Evolutionary conservation across 2,329 filamentous ascomycete genomes (phyloP).

Genomic region (Monosporascus sp.): DNA sequence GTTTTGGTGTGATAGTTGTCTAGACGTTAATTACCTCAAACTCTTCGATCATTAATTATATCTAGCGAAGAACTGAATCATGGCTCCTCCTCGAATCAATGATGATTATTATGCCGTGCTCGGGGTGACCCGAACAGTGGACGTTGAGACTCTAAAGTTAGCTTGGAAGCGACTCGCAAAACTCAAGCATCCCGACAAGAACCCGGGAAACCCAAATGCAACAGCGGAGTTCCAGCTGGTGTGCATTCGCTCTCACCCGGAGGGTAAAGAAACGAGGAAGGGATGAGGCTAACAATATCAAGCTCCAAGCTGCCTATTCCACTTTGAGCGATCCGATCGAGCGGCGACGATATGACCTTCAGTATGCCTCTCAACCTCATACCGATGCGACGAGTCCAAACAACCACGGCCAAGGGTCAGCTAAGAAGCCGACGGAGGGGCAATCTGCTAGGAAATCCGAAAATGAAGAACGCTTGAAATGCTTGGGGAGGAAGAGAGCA

Average conservation of each 20-base stretch:
- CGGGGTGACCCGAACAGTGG: slow-evolving; percentile 8
- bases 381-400: too few relatives aligned
- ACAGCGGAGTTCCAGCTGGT: slow-evolving; percentile 20
- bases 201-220: slow-evolving; percentile 14
- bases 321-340: slow-evolving; percentile 10
- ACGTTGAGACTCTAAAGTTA: slow-evolving; percentile 6
- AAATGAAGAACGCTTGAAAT: too few relatives aligned
- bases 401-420: too few relatives aligned
- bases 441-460: too few relatives aligned
- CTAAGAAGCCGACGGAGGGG: too few relatives aligned
- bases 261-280: too few relatives aligned
- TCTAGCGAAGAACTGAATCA: background rate
- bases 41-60: too few relatives aligned
- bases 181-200: slow-evolving; percentile 21
- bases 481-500: too few relatives aligned
- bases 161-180: slow-evolving; percentile 18
- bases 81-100: slow-evolving; percentile 5
- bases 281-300: background rate
- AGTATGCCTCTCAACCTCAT: too few relatives aligned
- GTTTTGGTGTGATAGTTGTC: too few relatives aligned
- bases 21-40: too few relatives aligned
- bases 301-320: slow-evolving; percentile 18
- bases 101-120: slow-evolving; percentile 20
- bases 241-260: background rate
- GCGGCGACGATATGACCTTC: background rate